These are phyloP conservation scores for Pyrus hybrid DNA, from an alignment of 331 rosid genomes.

Conservation along the genomic window DNA sequence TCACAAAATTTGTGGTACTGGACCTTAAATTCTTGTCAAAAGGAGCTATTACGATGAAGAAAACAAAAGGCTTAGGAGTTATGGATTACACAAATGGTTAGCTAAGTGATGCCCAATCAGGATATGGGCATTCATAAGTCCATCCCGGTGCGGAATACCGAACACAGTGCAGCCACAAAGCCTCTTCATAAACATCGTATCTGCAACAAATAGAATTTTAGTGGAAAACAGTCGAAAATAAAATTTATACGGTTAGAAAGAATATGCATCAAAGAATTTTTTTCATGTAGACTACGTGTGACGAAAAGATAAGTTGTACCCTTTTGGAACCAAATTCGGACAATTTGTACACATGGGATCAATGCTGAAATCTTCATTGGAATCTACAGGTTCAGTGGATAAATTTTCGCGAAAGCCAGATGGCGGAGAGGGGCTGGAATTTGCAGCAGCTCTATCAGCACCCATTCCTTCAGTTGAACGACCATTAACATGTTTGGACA, in stretches of 20 bases:
- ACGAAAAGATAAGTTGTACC: constrained; percentile 35
- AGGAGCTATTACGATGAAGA: not conserved
- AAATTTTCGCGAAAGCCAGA: constrained; percentile 29
- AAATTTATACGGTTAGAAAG: not conserved
- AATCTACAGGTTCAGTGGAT: constrained; percentile 30
- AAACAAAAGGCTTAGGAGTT: not conserved
- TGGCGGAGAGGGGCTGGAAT: constrained; percentile 27
- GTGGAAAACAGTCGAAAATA: not conserved
- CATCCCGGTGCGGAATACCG: constrained; percentile 84
- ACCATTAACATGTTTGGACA: constrained; percentile 39
- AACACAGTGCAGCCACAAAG: constrained; percentile 79
- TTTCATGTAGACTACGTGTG: not conserved
- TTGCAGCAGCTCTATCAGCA: constrained; percentile 58
- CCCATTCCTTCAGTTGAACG: constrained; percentile 40
- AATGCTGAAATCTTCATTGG: constrained; percentile 43
- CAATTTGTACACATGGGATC: constrained; percentile 98
- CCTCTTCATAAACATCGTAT: constrained; percentile 65
- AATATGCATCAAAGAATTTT: not conserved
- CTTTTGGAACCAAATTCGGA: constrained; percentile 85
- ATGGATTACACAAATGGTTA: not conserved
- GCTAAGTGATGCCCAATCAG: constrained; percentile 68
- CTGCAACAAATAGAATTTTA: constrained; percentile 26
- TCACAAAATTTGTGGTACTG: not conserved
- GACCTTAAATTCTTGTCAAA: not conserved
- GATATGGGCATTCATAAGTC: constrained; percentile 81